Percentiles rank a stretch among this genome's conserved stretches.
Conservation (phyloP, 2,329 filamentous ascomycete genomes). For the Fusarium cyanostomum region DNA sequence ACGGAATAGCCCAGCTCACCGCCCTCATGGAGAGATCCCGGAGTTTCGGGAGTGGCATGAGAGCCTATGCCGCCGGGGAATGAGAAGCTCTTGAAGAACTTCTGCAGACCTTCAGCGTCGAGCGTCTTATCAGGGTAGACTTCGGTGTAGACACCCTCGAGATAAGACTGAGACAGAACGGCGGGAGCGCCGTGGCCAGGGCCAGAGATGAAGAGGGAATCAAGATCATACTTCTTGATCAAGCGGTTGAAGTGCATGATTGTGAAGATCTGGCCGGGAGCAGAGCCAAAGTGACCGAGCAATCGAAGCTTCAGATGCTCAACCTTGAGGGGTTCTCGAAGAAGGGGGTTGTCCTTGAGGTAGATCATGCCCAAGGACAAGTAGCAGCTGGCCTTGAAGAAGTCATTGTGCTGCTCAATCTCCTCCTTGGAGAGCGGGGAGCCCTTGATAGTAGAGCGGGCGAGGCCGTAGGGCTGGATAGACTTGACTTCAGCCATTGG, state of each 20-base stretch:
- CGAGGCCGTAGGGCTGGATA: constrained; percentile 71
- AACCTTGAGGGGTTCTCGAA: constrained; percentile 72
- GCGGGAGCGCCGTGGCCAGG: constrained; percentile 82
- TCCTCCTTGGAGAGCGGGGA: constrained; percentile 72
- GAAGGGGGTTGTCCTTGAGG: constrained; percentile 76
- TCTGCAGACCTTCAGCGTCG: constrained; percentile 73
- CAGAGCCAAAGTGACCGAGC: constrained; percentile 81
- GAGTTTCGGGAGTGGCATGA: constrained; percentile 81
- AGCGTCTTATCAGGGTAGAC: constrained; percentile 79
- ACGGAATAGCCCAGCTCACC: constrained; percentile 85
- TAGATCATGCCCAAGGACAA: constrained; percentile 84
- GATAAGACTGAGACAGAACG: constrained; percentile 78
- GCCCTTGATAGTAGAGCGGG: constrained; percentile 71
- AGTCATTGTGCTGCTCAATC: constrained; percentile 73
- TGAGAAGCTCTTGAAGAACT: constrained; percentile 85
- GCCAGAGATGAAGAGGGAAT: constrained; percentile 78
- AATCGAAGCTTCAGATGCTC: constrained; percentile 79
- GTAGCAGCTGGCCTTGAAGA: constrained; percentile 79
- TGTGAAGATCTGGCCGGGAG: constrained; percentile 82
- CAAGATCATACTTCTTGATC: constrained; percentile 81
- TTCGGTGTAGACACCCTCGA: constrained; percentile 81
- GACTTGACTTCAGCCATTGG: constrained; percentile 58
- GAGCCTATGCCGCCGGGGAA: constrained; percentile 83
- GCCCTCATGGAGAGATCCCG: constrained; percentile 80
- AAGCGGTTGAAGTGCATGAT: constrained; percentile 85